Evolutionary conservation across 768 basidiomycete species (phyloP).

Genomic region (Boletus rex-veris): DNA sequence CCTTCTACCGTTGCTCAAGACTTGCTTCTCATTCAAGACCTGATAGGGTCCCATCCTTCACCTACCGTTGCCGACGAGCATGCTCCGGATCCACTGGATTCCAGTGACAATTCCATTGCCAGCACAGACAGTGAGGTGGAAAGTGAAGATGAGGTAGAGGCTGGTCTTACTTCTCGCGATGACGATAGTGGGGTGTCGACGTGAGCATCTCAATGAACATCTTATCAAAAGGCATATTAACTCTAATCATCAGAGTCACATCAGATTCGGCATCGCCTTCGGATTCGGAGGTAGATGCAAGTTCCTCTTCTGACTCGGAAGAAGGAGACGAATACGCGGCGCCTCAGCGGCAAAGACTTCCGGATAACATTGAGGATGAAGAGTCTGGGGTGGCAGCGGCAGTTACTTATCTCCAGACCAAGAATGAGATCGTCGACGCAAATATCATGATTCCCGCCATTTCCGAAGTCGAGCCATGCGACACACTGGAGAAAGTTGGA

Average conservation of each 20-base stretch:
- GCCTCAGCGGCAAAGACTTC: constrained; percentile 7
- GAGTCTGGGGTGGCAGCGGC: constrained; percentile 40
- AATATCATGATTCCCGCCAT: constrained; percentile 62
- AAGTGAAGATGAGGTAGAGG: constrained; percentile 74
- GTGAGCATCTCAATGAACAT: constrained; percentile 17
- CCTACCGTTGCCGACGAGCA: not conserved
- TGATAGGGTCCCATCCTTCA: constrained; percentile 42
- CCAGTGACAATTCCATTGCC: constrained; percentile 46
- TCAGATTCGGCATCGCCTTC: constrained; percentile 40
- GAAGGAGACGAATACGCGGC: constrained; percentile 6
- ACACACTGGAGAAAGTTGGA: constrained; percentile 70
- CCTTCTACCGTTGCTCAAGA: constrained; percentile 69
- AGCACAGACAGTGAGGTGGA: constrained; percentile 52
- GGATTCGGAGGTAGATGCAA: constrained; percentile 28
- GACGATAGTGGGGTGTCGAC: constrained; percentile 31
- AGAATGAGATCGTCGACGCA: constrained; percentile 63
- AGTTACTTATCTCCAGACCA: constrained; percentile 55
- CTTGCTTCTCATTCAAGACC: constrained; percentile 65
- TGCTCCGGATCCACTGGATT: constrained; percentile 5
- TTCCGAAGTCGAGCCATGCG: constrained; percentile 58
- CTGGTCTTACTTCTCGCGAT: constrained; percentile 47
- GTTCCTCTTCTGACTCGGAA: constrained; percentile 22
- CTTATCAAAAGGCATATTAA: constrained; percentile 13
- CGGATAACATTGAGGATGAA: constrained; percentile 47
- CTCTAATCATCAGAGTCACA: constrained; percentile 22